These are phyloP conservation scores for Scenedesmus sp. DNA, from an alignment of 163 green algal genomes.

Conservation along the genomic window DNA sequence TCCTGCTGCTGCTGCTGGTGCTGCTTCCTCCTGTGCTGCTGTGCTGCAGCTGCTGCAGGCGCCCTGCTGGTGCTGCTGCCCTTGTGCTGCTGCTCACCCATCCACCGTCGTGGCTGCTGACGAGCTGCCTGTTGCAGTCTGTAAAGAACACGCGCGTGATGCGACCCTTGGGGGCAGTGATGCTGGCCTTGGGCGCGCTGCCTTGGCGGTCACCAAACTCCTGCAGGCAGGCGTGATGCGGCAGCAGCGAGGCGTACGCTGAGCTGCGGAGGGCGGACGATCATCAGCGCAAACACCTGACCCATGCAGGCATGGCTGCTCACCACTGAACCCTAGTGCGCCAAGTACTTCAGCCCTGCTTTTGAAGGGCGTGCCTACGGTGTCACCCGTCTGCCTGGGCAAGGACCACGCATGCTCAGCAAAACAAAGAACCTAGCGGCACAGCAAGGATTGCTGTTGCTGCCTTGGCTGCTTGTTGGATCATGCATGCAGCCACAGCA, in stretches of 20 bases:
- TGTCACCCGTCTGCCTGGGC: too few species aligned
- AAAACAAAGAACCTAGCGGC: too few species aligned
- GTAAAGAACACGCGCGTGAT: conserved; percentile 87
- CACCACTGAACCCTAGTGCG: too few species aligned
- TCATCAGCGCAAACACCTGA: too few species aligned
- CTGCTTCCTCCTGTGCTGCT: not conserved
- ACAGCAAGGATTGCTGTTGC: too few species aligned
- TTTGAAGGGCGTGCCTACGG: too few species aligned
- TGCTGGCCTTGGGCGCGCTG: conserved; percentile 65
- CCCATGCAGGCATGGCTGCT: too few species aligned
- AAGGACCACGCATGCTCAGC: too few species aligned
- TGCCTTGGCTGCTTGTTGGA: too few species aligned
- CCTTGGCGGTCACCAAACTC: conserved; percentile 81
- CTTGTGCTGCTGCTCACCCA: conserved; percentile 49
- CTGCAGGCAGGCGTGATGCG: conserved; percentile 28
- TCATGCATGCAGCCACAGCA: too few species aligned
- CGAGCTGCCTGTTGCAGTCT: conserved; percentile 89
- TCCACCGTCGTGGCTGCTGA: conserved; percentile 85
- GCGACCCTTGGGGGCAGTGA: conserved; percentile 80
- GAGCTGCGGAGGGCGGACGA: too few species aligned
- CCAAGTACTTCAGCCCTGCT: too few species aligned
- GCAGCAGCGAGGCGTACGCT: not conserved
- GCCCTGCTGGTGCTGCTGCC: not conserved
- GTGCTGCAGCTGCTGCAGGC: not conserved
- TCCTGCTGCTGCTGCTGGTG: conserved; percentile 7